phyloP scores from a whole-genome alignment of 1,284 basidiomycete genomes.

The Xerocomus cyaneibrunnescens region DNA sequence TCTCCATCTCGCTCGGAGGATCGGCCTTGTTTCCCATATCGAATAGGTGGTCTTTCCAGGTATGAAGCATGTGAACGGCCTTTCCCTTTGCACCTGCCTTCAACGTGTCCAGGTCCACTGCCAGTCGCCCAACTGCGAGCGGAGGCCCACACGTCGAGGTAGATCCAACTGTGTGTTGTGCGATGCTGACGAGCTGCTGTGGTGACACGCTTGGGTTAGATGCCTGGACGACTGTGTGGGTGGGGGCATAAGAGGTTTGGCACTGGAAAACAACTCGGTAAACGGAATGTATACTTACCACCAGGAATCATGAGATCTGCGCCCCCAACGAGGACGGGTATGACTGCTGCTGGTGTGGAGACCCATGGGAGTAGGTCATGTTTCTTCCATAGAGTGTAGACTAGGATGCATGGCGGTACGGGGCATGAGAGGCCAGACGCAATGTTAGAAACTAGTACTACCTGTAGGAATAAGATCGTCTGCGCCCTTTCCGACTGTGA shows the following conservation, averaged over 20 bases:
- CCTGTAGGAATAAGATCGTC: constrained; percentile 71
- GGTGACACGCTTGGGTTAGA: constrained; percentile 39
- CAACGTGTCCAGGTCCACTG: constrained; percentile 49
- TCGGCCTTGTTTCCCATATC: constrained; percentile 61
- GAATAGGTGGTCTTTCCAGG: constrained; percentile 72
- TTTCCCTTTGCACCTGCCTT: constrained; percentile 61
- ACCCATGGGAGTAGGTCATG: constrained; percentile 62
- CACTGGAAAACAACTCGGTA: neutral
- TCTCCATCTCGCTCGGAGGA: constrained; percentile 44
- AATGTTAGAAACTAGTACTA: constrained; percentile 24
- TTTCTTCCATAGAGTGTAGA: constrained; percentile 76
- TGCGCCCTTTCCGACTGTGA: constrained; percentile 66
- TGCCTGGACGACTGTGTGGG: constrained; percentile 54
- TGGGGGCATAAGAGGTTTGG: neutral
- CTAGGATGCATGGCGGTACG: constrained; percentile 32
- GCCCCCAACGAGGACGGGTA: constrained; percentile 64
- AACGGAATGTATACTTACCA: constrained; percentile 44
- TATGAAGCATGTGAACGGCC: constrained; percentile 66
- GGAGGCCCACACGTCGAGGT: constrained; percentile 44
- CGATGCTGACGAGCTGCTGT: constrained; percentile 59
- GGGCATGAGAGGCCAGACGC: neutral
- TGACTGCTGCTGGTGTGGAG: constrained; percentile 62
- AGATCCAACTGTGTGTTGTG: constrained; percentile 44
- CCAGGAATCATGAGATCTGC: constrained; percentile 82
- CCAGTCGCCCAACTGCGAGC: constrained; percentile 71